phyloP scores from a whole-genome alignment of 495 filamentous ascomycete species.

The Penicillium mononematosum region DNA sequence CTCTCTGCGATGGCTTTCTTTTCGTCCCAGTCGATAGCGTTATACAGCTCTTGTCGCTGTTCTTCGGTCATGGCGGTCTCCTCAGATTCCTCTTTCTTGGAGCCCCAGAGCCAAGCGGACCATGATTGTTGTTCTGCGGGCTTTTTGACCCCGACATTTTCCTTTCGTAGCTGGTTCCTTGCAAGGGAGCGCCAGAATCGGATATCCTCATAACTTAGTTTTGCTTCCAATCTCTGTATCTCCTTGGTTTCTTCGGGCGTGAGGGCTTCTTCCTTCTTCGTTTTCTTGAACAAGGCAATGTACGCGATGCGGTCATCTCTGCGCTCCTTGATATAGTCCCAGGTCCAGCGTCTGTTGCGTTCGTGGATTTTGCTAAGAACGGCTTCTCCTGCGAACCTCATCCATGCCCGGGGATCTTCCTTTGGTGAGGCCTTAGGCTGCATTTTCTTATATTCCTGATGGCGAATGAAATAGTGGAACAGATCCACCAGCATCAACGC shows the following conservation, averaged over 20 bases:
- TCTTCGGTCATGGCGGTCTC: constrained; percentile 86
- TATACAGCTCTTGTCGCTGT: constrained; percentile 93
- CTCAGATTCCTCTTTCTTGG: constrained; percentile 67
- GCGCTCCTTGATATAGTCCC: constrained; percentile 90
- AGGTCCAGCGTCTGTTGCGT: constrained; percentile 83
- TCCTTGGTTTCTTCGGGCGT: constrained; percentile 67
- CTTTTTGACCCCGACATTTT: constrained; percentile 81
- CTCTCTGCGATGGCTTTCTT: constrained; percentile 84
- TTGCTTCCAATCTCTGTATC: constrained; percentile 74
- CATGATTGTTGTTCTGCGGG: constrained; percentile 67
- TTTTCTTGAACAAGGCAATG: constrained; percentile 92
- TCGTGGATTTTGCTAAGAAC: constrained; percentile 93
- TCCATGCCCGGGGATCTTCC: constrained; percentile 89
- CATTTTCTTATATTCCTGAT: constrained; percentile 93
- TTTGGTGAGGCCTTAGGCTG: constrained; percentile 84
- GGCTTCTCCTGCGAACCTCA: constrained; percentile 83
- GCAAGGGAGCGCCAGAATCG: constrained; percentile 95
- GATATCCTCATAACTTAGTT: constrained; percentile 91
- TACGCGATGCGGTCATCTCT: constrained; percentile 87
- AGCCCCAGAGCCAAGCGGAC: constrained; percentile 85
- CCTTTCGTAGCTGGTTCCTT: constrained; percentile 90
- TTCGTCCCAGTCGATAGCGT: constrained; percentile 97
- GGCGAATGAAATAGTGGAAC: constrained; percentile 96
- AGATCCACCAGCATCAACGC: constrained; percentile 95
- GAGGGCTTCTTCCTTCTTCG: constrained; percentile 74